Evolutionary conservation across 1,284 basidiomycete species (phyloP), one percentile per base, ranked within the genome.

Genomic region (Rugosomyces carneus): DNA sequence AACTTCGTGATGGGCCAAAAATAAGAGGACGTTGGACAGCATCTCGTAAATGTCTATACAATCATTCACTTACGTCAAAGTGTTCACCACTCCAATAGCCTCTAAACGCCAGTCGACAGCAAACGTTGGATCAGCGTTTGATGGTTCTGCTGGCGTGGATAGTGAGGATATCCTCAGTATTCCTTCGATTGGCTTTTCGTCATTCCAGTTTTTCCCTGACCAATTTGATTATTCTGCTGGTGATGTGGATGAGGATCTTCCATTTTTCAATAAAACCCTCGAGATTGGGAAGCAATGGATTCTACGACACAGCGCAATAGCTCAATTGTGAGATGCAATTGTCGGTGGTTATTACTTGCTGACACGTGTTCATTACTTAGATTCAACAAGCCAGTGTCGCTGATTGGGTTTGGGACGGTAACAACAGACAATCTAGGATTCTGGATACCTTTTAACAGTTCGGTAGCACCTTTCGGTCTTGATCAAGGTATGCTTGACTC

Each of bases 141-240:
- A 84, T 56, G 82, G 83, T 1, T 68, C 73, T 8, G 64, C 66
- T 26, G 81, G 82, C 37, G 79, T 85, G n/a, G 82, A 85, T 57
- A 76, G 73, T 46, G 73, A 81, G 54, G 83, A 85, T 53, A 80
- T 85, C 45, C 53, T 72, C 45, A 75, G 68, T 54, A 77, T 78
- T 48, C 75, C 76, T 0, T 20, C 71, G 11, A 75, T 84, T 51
- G 73, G 70, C 16, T 82, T 80, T 51, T 65, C 70, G 29, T 68
- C 76, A 18, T 81, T 81, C 69, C 78, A 76, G 51, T 54, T 83
- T 13, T 82, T 84, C 69, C 82, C 83, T 16, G 81, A 85, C 57
- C 81, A 84, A 60, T 70, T 75, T 49, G 59, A 57, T 26, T 83
- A 81, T 53, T 11, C 42, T 2, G 18, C 39, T 18, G 69, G 62